A percentile compares a stretch with the other conserved stretches of the same genome.
phyloP scores from a whole-genome alignment of 2,329 filamentous ascomycete species.

The Xylariaceae sp. region DNA sequence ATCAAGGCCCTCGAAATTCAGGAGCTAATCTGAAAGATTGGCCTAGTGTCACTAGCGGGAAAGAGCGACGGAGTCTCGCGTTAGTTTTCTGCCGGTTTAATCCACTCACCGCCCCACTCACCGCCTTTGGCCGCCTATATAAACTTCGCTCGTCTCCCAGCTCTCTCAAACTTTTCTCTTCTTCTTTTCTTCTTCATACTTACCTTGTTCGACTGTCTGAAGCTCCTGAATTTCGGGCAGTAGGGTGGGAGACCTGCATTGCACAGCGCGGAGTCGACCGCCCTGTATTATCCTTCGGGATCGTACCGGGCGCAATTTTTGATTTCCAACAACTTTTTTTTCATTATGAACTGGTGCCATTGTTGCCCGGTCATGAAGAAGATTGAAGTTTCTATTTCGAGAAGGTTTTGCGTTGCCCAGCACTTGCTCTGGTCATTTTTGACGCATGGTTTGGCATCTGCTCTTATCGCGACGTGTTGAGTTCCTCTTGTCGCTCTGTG shows the following conservation, averaged over 20 bases:
- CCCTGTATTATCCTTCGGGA: constrained; percentile 47
- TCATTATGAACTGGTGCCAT: constrained; percentile 40
- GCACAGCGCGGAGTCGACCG: constrained; percentile 46
- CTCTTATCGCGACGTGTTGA: no score
- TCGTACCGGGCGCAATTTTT: constrained; percentile 48
- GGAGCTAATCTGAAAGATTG: no score
- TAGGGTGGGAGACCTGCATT: constrained; percentile 47
- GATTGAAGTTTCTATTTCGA: constrained; percentile 17
- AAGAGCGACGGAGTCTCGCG: no score
- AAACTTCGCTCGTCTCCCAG: constrained; percentile 11
- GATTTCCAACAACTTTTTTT: constrained; percentile 35
- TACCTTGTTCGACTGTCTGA: constrained; percentile 42
- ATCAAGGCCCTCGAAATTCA: no score
- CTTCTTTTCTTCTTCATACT: constrained; percentile 43
- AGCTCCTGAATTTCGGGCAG: constrained; percentile 40
- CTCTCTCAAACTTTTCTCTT: constrained; percentile 22
- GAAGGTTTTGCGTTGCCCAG: background rate
- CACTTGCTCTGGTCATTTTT: no score
- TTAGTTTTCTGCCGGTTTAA: constrained; percentile 10
- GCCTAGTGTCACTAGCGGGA: no score
- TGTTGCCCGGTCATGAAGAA: constrained; percentile 41
- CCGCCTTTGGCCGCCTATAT: constrained; percentile 21
- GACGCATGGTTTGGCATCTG: no score
- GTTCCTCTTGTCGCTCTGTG: no score
- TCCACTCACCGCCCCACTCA: constrained; percentile 7